A percentile compares a stretch with the other conserved stretches of the same genome.
Conservation (phyloP, 176 grass and related monocot species). For the Paspalum vaginatum region DNA sequence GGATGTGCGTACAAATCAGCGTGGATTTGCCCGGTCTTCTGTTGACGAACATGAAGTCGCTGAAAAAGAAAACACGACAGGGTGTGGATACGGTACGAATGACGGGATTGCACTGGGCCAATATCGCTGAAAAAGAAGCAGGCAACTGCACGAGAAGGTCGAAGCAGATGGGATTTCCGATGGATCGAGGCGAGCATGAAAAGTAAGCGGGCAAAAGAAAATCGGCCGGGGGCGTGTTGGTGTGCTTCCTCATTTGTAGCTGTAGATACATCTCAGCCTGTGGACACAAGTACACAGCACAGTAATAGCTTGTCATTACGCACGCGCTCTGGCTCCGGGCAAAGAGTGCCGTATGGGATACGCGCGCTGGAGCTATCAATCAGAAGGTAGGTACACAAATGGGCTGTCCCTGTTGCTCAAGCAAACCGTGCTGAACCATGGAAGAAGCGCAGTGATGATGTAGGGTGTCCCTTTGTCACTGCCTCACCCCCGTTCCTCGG, state of each 20-base stretch:
- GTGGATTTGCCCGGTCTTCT: not conserved
- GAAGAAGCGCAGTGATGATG: too few relatives aligned
- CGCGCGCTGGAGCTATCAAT: not conserved
- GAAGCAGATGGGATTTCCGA: not conserved
- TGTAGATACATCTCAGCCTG: not conserved
- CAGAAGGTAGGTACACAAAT: not conserved
- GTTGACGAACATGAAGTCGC: not conserved
- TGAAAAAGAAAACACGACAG: too few relatives aligned
- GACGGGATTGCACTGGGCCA: too few relatives aligned
- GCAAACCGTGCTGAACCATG: not conserved
- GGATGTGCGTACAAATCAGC: not conserved
- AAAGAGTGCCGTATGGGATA: not conserved
- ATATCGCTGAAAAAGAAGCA: too few relatives aligned
- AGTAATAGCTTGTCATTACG: too few relatives aligned
- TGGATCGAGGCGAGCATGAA: not conserved
- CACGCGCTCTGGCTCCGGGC: not conserved
- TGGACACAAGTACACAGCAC: not conserved
- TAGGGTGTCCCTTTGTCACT: too few relatives aligned
- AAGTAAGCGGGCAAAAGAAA: not conserved
- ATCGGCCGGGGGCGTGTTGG: not conserved
- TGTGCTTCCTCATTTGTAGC: not conserved
- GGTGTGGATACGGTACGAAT: too few relatives aligned
- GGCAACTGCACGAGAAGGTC: not conserved
- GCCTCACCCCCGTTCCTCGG: too few relatives aligned
- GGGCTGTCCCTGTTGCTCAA: not conserved